These are phyloP conservation scores for Sarocladiaceae sp. DNA, from an alignment of 2,329 filamentous ascomycete genomes.

Conservation along the genomic window DNA sequence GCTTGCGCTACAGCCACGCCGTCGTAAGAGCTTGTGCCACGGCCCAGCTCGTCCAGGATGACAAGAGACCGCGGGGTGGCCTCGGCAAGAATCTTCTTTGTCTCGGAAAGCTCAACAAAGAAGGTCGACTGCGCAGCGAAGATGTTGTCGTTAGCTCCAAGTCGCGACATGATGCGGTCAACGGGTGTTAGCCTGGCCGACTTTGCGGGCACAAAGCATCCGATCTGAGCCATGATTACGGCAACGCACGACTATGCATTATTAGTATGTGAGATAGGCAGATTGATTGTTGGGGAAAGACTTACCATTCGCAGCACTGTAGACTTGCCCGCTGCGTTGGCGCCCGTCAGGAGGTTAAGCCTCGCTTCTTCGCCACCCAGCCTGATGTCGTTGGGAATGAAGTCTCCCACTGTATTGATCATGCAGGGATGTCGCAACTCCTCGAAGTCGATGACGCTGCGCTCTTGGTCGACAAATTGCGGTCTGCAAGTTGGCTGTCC, in stretches of 20 bases:
- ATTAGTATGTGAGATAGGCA: conserved; percentile 17
- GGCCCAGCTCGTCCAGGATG: conserved; percentile 92
- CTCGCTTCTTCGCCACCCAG: conserved; percentile 77
- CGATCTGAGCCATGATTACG: conserved; percentile 95
- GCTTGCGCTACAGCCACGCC: conserved; percentile 95
- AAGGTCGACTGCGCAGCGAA: conserved; percentile 97
- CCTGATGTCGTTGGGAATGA: conserved; percentile 90
- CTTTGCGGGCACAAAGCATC: conserved; percentile 81
- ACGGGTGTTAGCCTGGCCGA: conserved; percentile 82
- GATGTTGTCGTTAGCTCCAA: conserved; percentile 98
- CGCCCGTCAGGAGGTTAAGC: conserved; percentile 87
- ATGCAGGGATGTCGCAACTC: conserved; percentile 95
- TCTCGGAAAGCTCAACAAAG: conserved; percentile 95
- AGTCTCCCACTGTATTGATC: conserved; percentile 80
- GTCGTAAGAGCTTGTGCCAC: conserved; percentile 92
- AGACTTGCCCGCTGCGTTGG: conserved; percentile 95
- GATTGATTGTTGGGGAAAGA: conserved; percentile 7
- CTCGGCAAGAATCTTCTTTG: conserved; percentile 94
- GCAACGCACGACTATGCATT: conserved; percentile 74
- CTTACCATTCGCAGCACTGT: conserved; percentile 89
- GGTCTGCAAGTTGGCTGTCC: conserved; percentile 87
- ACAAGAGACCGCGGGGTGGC: conserved; percentile 91
- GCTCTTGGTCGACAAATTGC: conserved; percentile 75
- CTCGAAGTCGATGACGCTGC: conserved; percentile 83
- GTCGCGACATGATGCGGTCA: conserved; percentile 96